A percentile compares a stretch with the other conserved stretches of the same genome.
phyloP scores from a whole-genome alignment of 2,329 filamentous ascomycete genomes.

The Plectosphaerella plurivora region DNA sequence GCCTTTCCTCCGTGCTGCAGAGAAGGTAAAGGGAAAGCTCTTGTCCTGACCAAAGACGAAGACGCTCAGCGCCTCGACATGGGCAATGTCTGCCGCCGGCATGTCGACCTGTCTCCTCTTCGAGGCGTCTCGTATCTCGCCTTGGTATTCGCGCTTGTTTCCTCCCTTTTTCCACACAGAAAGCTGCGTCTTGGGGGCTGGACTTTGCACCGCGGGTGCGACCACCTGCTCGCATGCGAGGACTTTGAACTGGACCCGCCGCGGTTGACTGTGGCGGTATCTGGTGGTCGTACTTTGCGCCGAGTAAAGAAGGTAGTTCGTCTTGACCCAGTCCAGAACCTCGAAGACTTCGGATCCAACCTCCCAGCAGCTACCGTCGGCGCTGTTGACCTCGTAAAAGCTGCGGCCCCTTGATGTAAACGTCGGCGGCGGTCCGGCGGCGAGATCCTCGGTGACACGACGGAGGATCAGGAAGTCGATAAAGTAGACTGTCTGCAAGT shows the following conservation, averaged over 20 bases:
- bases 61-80: not conserved
- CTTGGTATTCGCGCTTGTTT: constrained; percentile 1
- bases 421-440: constrained; percentile 1
- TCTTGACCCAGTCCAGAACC: constrained; percentile 32
- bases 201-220: not conserved
- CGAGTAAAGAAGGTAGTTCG: constrained; percentile 30
- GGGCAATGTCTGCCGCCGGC: not conserved
- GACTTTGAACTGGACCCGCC: constrained; percentile 33
- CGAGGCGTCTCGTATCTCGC: not conserved
- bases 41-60: not conserved
- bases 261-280: constrained; percentile 21
- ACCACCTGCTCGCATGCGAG: constrained; percentile 34
- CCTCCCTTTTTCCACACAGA: not conserved
- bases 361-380: constrained; percentile 24
- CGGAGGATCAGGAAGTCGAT: constrained; percentile 37
- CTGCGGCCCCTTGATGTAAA: constrained; percentile 22
- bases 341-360: constrained; percentile 27
- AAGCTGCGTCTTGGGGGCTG: too few relatives aligned
- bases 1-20: not conserved
- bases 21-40: not conserved
- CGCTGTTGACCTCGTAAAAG: constrained; percentile 22
- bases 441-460: constrained; percentile 10
- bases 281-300: constrained; percentile 25
- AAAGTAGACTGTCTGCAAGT: constrained; percentile 38
- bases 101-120: not conserved